Base-by-base conservation (phyloP, 2,329 filamentous ascomycete genomes). In the Xylariaceae sp. region DNA sequence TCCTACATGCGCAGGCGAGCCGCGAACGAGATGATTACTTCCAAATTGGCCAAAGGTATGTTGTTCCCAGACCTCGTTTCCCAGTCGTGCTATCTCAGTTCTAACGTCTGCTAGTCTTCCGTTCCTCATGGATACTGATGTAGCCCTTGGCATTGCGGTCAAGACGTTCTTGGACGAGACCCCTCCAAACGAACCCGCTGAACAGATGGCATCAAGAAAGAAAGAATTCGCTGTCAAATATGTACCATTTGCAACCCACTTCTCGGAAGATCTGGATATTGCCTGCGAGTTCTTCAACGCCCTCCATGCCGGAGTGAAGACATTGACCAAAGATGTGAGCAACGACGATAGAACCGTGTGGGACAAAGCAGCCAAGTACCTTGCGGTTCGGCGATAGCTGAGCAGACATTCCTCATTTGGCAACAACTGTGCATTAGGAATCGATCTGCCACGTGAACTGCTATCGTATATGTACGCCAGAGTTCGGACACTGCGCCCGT, bases 161-260 rank as follows among this genome's bases (percentile, higher is more conserved):
- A 89, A 90, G 70, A 90, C 87, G 9, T 89, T 89, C 65, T 79
- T 90, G 18, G 87, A 90, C 60, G 88, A 91, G 53, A 75, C 91
- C 45, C 79, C 82, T 46, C 77, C 79, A 17, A 71, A 75, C 9
- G 80, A 88, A 55, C 75, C 80, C 10, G 70, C 70, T 3, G 76
- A 80, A 48, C 65, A 71, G 48, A 74, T 76, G 44, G 67, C 71
- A 18, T 59, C 63, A 4, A 77, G 77, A 51, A 75, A 79, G 53
- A 57, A 69, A n/a, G 69, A 71, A 6, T 86, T 85, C 63, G 76
- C 79, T 2, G 66, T 64, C 46, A 75, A 68, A 13, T 83, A 75
- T 60, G 76, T 86, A n/a, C 83, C 84, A 1, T 80, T 75, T 60
- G 81, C 82, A 11, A 75, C 79, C 38, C 71, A 82, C 42, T 77